phyloP scores from a whole-genome alignment of 2,329 filamentous ascomycete genomes.

The Fusarium pseudocircinatum region DNA sequence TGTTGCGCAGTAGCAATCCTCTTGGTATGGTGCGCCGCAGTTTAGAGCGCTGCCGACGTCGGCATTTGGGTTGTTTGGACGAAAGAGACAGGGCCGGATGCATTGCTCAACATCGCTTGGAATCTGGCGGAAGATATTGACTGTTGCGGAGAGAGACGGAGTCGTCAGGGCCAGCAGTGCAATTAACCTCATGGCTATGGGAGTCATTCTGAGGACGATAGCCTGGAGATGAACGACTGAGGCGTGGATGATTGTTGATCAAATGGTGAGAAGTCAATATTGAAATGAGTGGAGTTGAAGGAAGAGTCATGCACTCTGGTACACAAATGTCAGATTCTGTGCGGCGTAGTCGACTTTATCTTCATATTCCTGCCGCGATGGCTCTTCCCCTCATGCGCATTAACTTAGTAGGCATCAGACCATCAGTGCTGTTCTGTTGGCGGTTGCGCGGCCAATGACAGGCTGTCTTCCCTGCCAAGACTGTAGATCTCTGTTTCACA shows the following conservation, averaged over 20 bases:
- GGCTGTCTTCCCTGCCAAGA: too few species aligned
- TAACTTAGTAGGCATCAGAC: background rate
- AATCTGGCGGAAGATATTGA: background rate
- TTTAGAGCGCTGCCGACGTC: background rate
- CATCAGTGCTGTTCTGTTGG: background rate
- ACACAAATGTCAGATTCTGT: background rate
- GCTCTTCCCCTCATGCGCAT: background rate
- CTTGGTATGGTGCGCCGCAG: background rate
- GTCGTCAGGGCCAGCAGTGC: background rate
- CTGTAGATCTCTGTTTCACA: background rate
- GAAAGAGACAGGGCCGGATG: conserved; percentile 3
- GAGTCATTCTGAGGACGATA: background rate
- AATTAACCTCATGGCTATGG: background rate
- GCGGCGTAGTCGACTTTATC: background rate
- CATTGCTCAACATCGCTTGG: background rate
- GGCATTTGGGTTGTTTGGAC: background rate
- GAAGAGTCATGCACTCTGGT: background rate
- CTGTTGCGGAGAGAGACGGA: background rate
- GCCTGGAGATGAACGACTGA: background rate
- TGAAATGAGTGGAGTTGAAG: background rate
- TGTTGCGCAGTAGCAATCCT: background rate
- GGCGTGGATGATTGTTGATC: background rate
- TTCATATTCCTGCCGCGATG: background rate
- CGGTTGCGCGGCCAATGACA: background rate
- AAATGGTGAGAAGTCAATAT: background rate